Percentiles rank a stretch among this genome's conserved stretches.
Conservation (phyloP, 2,329 filamentous ascomycete genomes). For the Cadophora luteo-olivacea region DNA sequence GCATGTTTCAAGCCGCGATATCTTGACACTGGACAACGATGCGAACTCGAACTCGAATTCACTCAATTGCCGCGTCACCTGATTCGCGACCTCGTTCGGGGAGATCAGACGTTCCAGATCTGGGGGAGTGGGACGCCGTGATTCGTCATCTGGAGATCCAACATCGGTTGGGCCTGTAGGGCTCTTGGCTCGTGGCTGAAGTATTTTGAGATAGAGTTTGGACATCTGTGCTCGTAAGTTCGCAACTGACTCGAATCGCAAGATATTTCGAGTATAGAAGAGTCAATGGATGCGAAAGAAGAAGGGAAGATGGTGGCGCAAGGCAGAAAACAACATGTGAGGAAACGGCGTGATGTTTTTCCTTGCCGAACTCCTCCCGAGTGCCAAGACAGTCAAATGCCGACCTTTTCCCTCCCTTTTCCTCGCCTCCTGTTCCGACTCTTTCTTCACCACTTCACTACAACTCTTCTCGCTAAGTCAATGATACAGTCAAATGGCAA, state of each 20-base stretch:
- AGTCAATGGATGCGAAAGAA: neutral
- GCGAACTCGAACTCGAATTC: neutral
- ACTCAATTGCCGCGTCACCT: conserved; percentile 3
- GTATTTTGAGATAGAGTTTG: conserved; percentile 9
- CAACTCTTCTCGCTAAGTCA: neutral
- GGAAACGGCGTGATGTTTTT: neutral
- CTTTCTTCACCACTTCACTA: neutral
- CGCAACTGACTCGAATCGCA: neutral
- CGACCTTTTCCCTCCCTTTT: neutral
- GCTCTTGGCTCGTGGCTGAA: neutral
- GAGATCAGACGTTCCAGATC: conserved; percentile 14
- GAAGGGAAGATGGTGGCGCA: too few relatives aligned
- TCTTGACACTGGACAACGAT: neutral
- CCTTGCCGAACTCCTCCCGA: neutral
- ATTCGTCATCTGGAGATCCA: conserved; percentile 15
- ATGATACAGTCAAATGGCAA: neutral
- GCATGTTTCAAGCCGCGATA: conserved; percentile 7
- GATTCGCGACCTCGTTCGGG: conserved; percentile 3
- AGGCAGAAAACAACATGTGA: neutral
- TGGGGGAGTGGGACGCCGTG: conserved; percentile 1
- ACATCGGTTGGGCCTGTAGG: neutral
- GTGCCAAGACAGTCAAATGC: neutral
- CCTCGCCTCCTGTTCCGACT: neutral
- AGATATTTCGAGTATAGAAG: neutral
- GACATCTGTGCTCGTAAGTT: neutral